Base-by-base conservation (phyloP, 2,329 filamentous ascomycete species). In the Magnaporthiopsis rhizophila region DNA sequence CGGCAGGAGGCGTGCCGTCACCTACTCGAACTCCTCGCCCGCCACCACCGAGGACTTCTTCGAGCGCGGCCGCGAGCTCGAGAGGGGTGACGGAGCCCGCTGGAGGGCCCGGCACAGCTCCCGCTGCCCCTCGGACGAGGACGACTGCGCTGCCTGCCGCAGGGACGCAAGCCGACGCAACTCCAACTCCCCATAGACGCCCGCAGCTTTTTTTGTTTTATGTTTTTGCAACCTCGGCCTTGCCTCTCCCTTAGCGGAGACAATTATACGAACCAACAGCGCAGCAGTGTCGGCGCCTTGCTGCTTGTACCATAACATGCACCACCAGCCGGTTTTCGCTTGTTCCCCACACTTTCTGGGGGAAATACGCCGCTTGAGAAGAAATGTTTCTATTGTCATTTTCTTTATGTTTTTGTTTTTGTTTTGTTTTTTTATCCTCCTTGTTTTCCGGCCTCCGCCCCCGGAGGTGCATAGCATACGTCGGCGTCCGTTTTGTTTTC, bases 101-200 rank as follows among this genome's bases (percentile, higher is more conserved):
- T 28, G 18, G 57, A 28, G 57, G 24, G 15, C 1, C 18, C 13
- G 57, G 24, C 28, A 58, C 57, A 28, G 24, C 24, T 58, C 57
- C 24, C 57, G 57, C 57, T 58, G 57, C 57, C 30, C 28, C 6
- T 58, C 57, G n/a, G 57, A 58, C 26, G 57, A 58, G 57, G 57
- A 58, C 57, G 57, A 58, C 57, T 58, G 57, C 57, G 57, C 24
- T 28, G 30, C 30, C n/a, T 58, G 57, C 57, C 57, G 57, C 26
- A 58, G 57, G 57, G 57, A 53, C n/a, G 45, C 45, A 53, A 53
- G 21, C 45, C 45, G 45, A n/a, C 45, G 45, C 45, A 53, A 53
- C 45, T 53, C 45, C 45, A 50, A 50, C 15, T n/a, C 36, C 13
- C 15, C 36, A n/a, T 24, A 24, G 3, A 53, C 21, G 18, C 6